A percentile compares a stretch with the other conserved stretches of the same genome.
phyloP scores from a whole-genome alignment of 192 early-diverging fungal genomes.

The Coemansia sp. region DNA sequence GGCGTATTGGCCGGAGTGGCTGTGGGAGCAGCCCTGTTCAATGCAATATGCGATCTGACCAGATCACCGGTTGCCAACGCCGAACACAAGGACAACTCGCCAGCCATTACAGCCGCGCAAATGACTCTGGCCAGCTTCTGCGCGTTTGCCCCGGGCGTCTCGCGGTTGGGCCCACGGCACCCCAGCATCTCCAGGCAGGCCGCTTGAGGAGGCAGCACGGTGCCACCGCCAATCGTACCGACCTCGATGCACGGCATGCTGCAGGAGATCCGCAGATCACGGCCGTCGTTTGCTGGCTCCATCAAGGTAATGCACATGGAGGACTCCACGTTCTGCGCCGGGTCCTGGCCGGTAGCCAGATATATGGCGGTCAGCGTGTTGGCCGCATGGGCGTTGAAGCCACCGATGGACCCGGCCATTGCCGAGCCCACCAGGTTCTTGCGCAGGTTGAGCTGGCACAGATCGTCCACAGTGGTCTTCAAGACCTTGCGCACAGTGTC shows the following conservation, averaged over 20 bases:
- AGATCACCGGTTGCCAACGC: conserved; percentile 87
- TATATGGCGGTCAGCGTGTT: conserved; percentile 89
- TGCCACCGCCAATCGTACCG: conserved; percentile 91
- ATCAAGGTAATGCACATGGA: conserved; percentile 93
- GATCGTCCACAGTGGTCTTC: conserved; percentile 77
- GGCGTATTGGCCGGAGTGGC: conserved; percentile 32
- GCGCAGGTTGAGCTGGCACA: conserved; percentile 77
- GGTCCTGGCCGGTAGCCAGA: conserved; percentile 92
- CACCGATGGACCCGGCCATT: conserved; percentile 89
- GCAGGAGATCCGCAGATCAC: conserved; percentile 82
- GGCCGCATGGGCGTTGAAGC: conserved; percentile 93
- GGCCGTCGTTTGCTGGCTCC: conserved; percentile 75
- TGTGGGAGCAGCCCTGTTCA: conserved; percentile 66
- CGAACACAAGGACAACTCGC: conserved; percentile 81
- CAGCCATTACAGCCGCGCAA: conserved; percentile 87
- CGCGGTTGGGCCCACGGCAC: conserved; percentile 75
- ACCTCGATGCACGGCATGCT: conserved; percentile 95
- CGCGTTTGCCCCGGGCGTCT: conserved; percentile 78
- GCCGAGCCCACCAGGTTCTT: conserved; percentile 94
- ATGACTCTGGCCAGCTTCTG: conserved; percentile 83
- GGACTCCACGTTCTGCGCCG: conserved; percentile 92
- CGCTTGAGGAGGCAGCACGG: conserved; percentile 75
- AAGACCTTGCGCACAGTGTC: conserved; percentile 74
- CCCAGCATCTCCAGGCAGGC: conserved; percentile 87
- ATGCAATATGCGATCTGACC: conserved; percentile 84